These are phyloP conservation scores for Elsinoe ampelina DNA, from an alignment of 2,329 filamentous ascomycete genomes.

Conservation along the genomic window DNA sequence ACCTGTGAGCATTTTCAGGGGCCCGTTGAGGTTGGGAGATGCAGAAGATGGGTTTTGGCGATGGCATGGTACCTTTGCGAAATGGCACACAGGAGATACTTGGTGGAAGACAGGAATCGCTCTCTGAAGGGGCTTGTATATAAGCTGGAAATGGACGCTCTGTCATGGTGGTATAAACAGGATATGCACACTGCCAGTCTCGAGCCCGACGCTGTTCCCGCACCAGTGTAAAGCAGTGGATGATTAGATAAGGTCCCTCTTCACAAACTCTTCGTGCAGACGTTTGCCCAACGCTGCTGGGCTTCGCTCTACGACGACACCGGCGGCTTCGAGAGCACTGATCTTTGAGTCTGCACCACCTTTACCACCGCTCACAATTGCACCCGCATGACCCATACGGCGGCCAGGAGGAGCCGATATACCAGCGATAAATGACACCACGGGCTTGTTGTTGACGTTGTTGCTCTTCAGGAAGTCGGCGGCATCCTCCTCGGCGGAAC, in stretches of 20 bases:
- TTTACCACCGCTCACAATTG: slow-evolving; percentile 95
- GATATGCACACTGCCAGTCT: slow-evolving; percentile 10
- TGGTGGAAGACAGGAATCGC: slow-evolving; percentile 56
- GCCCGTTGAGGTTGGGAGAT: slow-evolving; percentile 50
- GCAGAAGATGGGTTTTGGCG: slow-evolving; percentile 57
- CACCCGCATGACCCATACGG: slow-evolving; percentile 97
- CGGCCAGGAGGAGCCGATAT: slow-evolving; percentile 94
- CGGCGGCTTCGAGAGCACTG: slow-evolving; percentile 79
- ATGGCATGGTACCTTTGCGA: slow-evolving; percentile 49
- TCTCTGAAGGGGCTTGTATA: slow-evolving; percentile 23
- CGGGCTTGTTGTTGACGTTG: slow-evolving; percentile 91
- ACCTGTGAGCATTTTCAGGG: slow-evolving; percentile 63
- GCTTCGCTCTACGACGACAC: slow-evolving; percentile 92
- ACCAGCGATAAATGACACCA: slow-evolving; percentile 96
- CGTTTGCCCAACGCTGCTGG: slow-evolving; percentile 88
- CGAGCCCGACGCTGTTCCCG: slow-evolving; percentile 1
- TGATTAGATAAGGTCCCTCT: slow-evolving; percentile 80
- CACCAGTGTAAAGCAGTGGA: not conserved
- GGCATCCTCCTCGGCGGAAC: slow-evolving; percentile 93
- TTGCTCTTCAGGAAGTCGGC: slow-evolving; percentile 89
- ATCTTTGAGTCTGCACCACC: slow-evolving; percentile 98
- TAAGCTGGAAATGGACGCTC: slow-evolving; percentile 9
- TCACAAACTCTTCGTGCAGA: slow-evolving; percentile 89
- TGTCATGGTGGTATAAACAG: slow-evolving; percentile 12
- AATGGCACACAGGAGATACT: slow-evolving; percentile 49